Evolutionary conservation across 2,329 filamentous ascomycete genomes (phyloP), one percentile per base, ranked within the genome.

Genomic region (Incumbomyces delicatus): DNA sequence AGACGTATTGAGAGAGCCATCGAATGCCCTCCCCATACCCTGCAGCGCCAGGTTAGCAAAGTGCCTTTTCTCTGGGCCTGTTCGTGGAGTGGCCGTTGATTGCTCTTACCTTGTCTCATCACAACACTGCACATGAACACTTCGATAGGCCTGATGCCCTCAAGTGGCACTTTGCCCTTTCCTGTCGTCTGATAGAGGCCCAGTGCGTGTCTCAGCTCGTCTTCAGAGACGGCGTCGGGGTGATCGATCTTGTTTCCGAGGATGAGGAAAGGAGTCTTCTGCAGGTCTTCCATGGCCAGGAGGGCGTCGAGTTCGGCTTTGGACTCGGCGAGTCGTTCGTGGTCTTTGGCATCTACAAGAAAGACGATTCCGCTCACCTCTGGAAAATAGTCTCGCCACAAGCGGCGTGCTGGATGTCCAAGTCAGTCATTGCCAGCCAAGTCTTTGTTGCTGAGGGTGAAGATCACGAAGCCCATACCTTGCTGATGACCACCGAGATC

Each of bases 231-330:
- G 53, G 92, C 92, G 58, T 94, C 85, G 45, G 89, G 89, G 73
- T 96, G 89, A 68, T 98, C 92, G 67, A 98, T 98, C 81, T 98
- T 98, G 81, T 98, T 98, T 60, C 92, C 92, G 54, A 98, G 80
- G 59, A 98, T 81, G 52, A 96, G 80, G 68, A 96, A 96, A 46
- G 92, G 92, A 7, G 95, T 92, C 76, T 94, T 95, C 65, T 80
- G 74, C 33, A 98, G 80, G 65, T 96, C 90, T 72, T 98, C 92
- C 90, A 98, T 95, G 53, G 86, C 81, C 57, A 98, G 78, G 44
- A 96, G 84, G 45, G 86, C 88, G 63, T 98, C 92, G 53, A 98
- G 85, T 74, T 98, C 92, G 60, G 85, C 90, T 75, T 96, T 96
- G 63, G 88, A 85, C 74, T 98, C 92, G 60, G 77, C 67, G 66